Conservation (phyloP, 768 basidiomycete species). For the Xanthoconium stramineum region DNA sequence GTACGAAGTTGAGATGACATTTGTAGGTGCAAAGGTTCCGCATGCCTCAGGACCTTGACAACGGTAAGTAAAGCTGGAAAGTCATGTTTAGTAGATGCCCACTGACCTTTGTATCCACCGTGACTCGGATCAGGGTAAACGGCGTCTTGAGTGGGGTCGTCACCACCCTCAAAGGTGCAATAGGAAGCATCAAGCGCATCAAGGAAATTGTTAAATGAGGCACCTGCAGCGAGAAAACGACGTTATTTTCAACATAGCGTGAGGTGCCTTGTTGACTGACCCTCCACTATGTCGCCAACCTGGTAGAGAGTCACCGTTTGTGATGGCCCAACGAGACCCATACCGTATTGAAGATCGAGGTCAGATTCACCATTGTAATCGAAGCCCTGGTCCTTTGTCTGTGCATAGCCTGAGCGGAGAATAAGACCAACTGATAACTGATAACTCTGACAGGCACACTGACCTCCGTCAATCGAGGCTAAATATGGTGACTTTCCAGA, state of each 20-base stretch:
- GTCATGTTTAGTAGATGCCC: too few species aligned
- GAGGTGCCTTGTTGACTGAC: conserved; percentile 1
- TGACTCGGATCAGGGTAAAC: too few species aligned
- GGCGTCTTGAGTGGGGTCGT: too few species aligned
- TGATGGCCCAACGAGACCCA: conserved; percentile 25
- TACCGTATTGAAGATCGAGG: conserved; percentile 31
- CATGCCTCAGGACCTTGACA: too few species aligned
- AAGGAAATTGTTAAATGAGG: too few species aligned
- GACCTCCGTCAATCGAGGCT: conserved; percentile 34
- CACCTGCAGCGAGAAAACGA: background rate
- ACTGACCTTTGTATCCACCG: too few species aligned
- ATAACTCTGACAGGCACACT: too few species aligned
- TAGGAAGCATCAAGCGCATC: too few species aligned
- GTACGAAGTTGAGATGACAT: too few species aligned
- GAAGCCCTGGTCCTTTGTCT: conserved; percentile 25
- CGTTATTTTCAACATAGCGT: background rate
- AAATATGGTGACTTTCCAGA: conserved; percentile 26
- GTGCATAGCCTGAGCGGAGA: conserved; percentile 21
- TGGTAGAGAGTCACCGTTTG: conserved; percentile 33
- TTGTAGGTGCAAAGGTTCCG: too few species aligned
- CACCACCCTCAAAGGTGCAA: too few species aligned
- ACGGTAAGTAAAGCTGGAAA: too few species aligned
- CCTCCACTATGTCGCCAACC: conserved; percentile 27
- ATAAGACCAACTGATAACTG: background rate
- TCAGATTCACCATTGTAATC: conserved; percentile 30